Evolutionary conservation across 2,329 filamentous ascomycete genomes (phyloP).

Genomic region (Penicillium sp.): DNA sequence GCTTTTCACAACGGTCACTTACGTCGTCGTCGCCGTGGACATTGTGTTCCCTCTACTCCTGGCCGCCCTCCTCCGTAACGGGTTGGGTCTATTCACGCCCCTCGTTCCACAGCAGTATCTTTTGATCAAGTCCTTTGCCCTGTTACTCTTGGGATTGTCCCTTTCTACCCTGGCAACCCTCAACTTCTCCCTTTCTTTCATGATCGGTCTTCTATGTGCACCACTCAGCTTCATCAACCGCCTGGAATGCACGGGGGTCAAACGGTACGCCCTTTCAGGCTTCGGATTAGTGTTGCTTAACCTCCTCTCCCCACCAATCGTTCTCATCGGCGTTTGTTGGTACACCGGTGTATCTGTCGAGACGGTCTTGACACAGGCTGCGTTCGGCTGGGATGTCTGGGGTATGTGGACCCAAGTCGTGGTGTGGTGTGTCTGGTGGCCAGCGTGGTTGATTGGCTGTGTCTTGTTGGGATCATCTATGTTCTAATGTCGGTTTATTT

Average conservation of each 20-base stretch:
- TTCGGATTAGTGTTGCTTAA: slow-evolving; percentile 56
- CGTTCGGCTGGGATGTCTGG: slow-evolving; percentile 86
- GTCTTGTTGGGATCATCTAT: slow-evolving; percentile 37
- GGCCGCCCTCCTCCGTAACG: slow-evolving; percentile 54
- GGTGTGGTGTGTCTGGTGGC: slow-evolving; percentile 96
- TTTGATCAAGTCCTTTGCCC: slow-evolving; percentile 83
- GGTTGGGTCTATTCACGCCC: slow-evolving; percentile 53
- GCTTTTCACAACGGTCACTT: slow-evolving; percentile 62
- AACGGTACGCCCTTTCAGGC: slow-evolving; percentile 29
- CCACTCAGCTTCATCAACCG: slow-evolving; percentile 72
- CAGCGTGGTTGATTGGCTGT: slow-evolving; percentile 72
- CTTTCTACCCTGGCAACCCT: slow-evolving; percentile 90
- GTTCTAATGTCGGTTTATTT: slow-evolving; percentile 19
- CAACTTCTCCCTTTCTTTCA: slow-evolving; percentile 88
- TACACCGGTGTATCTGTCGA: slow-evolving; percentile 52
- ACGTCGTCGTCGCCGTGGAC: slow-evolving; percentile 57
- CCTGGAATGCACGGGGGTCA: slow-evolving; percentile 21
- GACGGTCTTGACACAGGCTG: slow-evolving; percentile 67
- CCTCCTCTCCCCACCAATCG: slow-evolving; percentile 59
- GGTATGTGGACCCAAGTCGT: slow-evolving; percentile 86
- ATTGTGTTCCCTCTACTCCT: slow-evolving; percentile 58
- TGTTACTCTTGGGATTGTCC: slow-evolving; percentile 89
- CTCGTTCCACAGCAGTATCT: slow-evolving; percentile 64
- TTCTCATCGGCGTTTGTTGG: slow-evolving; percentile 52
- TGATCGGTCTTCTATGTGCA: slow-evolving; percentile 74